Conservation (phyloP, 1,139 yeast species). For the Kodamaea fungicola region DNA sequence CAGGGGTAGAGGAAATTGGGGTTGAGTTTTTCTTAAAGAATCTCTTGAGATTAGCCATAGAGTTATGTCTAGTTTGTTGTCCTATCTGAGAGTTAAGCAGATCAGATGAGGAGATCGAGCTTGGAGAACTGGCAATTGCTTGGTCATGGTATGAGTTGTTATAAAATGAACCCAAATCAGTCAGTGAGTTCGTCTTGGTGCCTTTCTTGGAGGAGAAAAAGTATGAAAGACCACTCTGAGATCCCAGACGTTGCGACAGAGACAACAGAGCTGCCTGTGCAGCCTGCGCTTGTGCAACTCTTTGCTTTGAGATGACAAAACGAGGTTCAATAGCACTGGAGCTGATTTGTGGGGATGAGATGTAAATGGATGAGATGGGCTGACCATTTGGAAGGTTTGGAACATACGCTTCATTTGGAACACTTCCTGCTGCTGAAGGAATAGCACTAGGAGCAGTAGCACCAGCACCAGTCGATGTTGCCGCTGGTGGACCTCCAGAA, state of each 20-base stretch:
- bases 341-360: constrained; percentile 64
- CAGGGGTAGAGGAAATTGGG: constrained; percentile 23
- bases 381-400: constrained; percentile 53
- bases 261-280: constrained; percentile 31
- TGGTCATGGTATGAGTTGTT: constrained; percentile 40
- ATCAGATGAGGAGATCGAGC: constrained; percentile 38
- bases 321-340: constrained; percentile 62
- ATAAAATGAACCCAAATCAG: constrained; percentile 46
- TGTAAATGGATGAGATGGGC: constrained; percentile 57
- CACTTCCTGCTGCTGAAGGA: neutral
- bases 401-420: constrained; percentile 22
- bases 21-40: constrained; percentile 51
- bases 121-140: constrained; percentile 33
- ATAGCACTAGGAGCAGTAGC: constrained; percentile 1
- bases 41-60: constrained; percentile 70
- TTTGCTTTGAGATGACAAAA: constrained; percentile 68
- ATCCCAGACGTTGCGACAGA: constrained; percentile 34
- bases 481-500: no score
- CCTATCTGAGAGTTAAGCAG: constrained; percentile 16
- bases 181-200: constrained; percentile 24
- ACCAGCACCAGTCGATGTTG: constrained; percentile 5
- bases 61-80: constrained; percentile 51
- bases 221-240: constrained; percentile 50
- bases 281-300: constrained; percentile 58
- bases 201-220: constrained; percentile 33